Evolutionary conservation across 2,329 filamentous ascomycete genomes (phyloP), one percentile per base, ranked within the genome.

Genomic region (Cytospora leucostoma): DNA sequence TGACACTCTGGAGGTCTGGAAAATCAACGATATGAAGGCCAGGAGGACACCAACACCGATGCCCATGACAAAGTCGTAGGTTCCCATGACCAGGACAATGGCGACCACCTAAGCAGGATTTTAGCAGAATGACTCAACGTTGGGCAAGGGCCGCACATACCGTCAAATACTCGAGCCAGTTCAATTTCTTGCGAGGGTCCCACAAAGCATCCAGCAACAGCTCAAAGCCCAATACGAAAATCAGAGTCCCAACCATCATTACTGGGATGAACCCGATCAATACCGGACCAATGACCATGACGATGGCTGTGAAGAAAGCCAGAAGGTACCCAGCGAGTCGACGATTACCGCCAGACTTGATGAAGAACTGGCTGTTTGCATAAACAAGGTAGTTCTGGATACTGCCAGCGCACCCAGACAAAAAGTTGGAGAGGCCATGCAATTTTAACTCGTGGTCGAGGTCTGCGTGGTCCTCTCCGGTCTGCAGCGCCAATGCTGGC

Each of bases 301-400:
- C 86, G 2, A 88, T 88, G 70, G 88, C 87, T 0, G 95, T 99
- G 6, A 90, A 85, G 27, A 83, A 77, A 0, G 95, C 95, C 57
- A 99, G 83, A 80, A 97, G 85, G 33, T 93, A 83, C 3, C 95
- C 95, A 10, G 93, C 95, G 52, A 96, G 79, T 56, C 95, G 88
- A 70, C 87, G 93, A 72, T 96, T 87, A 21, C 94, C 95, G 17
- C 95, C 95, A 54, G 93, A 96, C 33, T 91, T 87, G 73, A 98
- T 96, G 76, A 99, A 98, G 62, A 99, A 87, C n/a, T 97, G 85
- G 67, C 93, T 97, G 74, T 99, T 99, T 64, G 94, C 94, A 71
- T 98, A 99, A 0, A 99, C 95, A 1, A 99, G 84, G 72, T 99
- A 99, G 74, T 99, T 99, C 76, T 96, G 84, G 64, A 99, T 96